Evolutionary conservation across 495 filamentous ascomycete genomes (phyloP).

Genomic region (Trichoderma reesei): DNA sequence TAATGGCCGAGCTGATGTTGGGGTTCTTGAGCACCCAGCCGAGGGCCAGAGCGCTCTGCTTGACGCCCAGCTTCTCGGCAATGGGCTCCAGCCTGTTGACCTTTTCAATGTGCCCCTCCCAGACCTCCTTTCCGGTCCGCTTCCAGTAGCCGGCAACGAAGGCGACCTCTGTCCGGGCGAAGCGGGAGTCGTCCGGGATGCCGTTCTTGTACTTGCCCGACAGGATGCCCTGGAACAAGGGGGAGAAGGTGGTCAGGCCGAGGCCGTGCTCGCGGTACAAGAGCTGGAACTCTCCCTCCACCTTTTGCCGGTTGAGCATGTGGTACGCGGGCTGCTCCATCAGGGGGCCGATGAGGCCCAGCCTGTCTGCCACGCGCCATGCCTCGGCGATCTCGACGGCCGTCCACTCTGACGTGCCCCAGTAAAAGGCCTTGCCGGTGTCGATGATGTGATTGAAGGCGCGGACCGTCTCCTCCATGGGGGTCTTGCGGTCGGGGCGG

Average conservation of each 20-base stretch:
- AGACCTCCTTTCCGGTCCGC: slow-evolving; percentile 33
- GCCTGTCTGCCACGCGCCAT: slow-evolving; percentile 59
- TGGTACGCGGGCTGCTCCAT: slow-evolving; percentile 86
- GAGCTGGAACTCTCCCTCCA: slow-evolving; percentile 65
- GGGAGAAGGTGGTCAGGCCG: slow-evolving; percentile 65
- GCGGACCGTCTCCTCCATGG: slow-evolving; percentile 79
- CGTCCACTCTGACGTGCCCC: slow-evolving; percentile 84
- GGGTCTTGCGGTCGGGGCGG: slow-evolving; percentile 70
- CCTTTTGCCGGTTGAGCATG: slow-evolving; percentile 59
- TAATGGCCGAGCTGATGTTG: slow-evolving; percentile 66
- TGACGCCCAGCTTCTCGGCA: slow-evolving; percentile 56
- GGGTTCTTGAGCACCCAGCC: slow-evolving; percentile 75
- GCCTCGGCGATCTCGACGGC: slow-evolving; percentile 73
- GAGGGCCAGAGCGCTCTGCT: slow-evolving; percentile 56
- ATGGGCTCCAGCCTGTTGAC: slow-evolving; percentile 47
- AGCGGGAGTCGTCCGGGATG: slow-evolving; percentile 46
- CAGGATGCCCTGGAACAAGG: slow-evolving; percentile 61
- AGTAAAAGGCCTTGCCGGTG: slow-evolving; percentile 75
- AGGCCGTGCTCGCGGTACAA: slow-evolving; percentile 55
- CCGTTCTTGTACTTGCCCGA: slow-evolving; percentile 76
- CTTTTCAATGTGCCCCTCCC: slow-evolving; percentile 35
- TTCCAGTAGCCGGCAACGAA: slow-evolving; percentile 41
- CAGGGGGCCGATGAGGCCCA: slow-evolving; percentile 69
- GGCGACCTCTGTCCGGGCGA: slow-evolving; percentile 34
- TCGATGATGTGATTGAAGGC: slow-evolving; percentile 76